phyloP scores from a whole-genome alignment of 2,329 filamentous ascomycete genomes.

The Hyphodiscus sp. region DNA sequence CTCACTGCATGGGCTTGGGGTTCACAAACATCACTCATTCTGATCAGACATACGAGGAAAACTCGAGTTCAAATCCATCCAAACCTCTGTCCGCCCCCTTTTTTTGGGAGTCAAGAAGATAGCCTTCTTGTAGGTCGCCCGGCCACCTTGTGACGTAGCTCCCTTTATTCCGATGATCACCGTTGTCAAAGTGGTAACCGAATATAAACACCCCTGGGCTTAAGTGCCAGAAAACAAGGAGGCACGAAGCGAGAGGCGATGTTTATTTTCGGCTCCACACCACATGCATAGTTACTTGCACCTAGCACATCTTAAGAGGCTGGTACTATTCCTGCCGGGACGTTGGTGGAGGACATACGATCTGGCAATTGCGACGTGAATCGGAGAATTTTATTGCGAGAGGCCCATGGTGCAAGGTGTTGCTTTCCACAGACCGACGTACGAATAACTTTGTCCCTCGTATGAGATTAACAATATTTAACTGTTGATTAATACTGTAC shows the following conservation, averaged over 20 bases:
- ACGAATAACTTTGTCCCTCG: neutral
- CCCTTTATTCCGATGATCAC: neutral
- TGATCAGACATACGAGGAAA: too few species aligned
- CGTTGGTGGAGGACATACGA: neutral
- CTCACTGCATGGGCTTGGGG: too few species aligned
- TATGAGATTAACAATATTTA: neutral
- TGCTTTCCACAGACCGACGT: neutral
- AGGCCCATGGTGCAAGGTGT: neutral
- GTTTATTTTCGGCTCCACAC: neutral
- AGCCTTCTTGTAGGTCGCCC: too few species aligned
- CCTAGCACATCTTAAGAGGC: neutral
- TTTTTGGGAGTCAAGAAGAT: neutral
- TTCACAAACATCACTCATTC: too few species aligned
- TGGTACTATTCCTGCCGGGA: neutral
- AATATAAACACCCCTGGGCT: neutral
- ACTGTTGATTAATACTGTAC: neutral
- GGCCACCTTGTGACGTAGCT: neutral
- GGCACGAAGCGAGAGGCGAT: neutral
- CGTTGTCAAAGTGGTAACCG: neutral
- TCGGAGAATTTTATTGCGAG: neutral
- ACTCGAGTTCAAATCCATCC: too few species aligned
- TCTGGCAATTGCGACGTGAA: neutral
- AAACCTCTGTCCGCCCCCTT: neutral
- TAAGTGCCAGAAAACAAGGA: neutral
- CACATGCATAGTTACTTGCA: neutral